phyloP scores from a whole-genome alignment of 768 basidiomycete species.

The Amanita molliuscula region DNA sequence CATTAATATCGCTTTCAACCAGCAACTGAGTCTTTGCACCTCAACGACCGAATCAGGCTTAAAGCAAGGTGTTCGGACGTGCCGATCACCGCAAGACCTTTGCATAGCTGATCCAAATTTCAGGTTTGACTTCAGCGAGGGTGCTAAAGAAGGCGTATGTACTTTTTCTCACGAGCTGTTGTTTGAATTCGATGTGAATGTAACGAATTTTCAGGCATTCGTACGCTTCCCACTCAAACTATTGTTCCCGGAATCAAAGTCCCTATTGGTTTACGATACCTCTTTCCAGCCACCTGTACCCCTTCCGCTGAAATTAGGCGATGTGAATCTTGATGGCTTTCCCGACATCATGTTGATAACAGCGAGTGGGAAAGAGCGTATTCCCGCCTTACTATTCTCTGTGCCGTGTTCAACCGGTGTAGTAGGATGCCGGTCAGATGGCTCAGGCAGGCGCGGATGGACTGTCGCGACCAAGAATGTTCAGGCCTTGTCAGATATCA shows the following conservation, averaged over 20 bases:
- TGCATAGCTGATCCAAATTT: conserved; percentile 78
- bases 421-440: conserved; percentile 42
- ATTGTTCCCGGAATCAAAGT: conserved; percentile 41
- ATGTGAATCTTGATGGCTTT: conserved; percentile 89
- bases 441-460: conserved; percentile 57
- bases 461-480: conserved; percentile 42
- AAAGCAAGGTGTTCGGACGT: conserved; percentile 43
- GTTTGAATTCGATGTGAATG: not conserved
- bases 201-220: conserved; percentile 38
- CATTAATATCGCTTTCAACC: conserved; percentile 90
- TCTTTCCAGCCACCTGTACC: conserved; percentile 61
- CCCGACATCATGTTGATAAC: conserved; percentile 71
- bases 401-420: conserved; percentile 46
- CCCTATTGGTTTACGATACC: conserved; percentile 63
- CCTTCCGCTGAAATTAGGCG: conserved; percentile 72
- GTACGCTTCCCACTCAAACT: conserved; percentile 53
- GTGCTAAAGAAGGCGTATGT: conserved; percentile 29
- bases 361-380: conserved; percentile 31
- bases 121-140: conserved; percentile 54
- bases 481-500: conserved; percentile 50
- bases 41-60: conserved; percentile 38
- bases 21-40: conserved; percentile 76
- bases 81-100: conserved; percentile 70
- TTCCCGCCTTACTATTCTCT: conserved; percentile 55
- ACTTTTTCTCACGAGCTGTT: not conserved